These are phyloP conservation scores for Ogataea chonburiensis DNA, from an alignment of 805 yeast genomes.

Conservation along the genomic window DNA sequence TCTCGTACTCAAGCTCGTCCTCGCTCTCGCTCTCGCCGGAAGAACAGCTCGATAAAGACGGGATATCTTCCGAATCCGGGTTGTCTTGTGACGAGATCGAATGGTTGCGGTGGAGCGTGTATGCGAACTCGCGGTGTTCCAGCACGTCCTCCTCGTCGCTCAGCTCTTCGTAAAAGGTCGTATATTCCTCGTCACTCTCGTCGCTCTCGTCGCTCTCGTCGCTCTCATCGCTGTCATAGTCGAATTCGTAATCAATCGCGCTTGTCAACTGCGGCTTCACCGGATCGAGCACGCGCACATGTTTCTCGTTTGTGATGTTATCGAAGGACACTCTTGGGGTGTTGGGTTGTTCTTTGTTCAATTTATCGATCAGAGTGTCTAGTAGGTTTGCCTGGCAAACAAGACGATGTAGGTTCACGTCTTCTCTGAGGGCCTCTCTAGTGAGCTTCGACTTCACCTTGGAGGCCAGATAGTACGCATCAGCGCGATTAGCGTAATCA, in stretches of 20 bases:
- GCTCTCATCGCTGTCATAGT: slow-evolving; percentile 27
- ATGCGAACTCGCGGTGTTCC: slow-evolving; percentile 1
- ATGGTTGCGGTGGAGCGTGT: slow-evolving; percentile 3
- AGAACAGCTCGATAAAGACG: slow-evolving; percentile 30
- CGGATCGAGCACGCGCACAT: slow-evolving; percentile 20
- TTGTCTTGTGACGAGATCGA: slow-evolving; percentile 7
- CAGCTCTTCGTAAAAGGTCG: slow-evolving; percentile 15
- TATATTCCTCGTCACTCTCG: slow-evolving; percentile 31
- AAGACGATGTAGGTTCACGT: slow-evolving; percentile 54
- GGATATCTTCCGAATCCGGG: slow-evolving; percentile 21
- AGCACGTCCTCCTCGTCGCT: slow-evolving; percentile 27
- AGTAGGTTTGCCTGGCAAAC: slow-evolving; percentile 72
- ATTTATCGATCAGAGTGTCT: slow-evolving; percentile 59
- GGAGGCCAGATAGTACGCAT: slow-evolving; percentile 61
- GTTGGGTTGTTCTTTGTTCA: slow-evolving; percentile 26
- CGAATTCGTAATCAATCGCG: slow-evolving; percentile 13
- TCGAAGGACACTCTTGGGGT: slow-evolving; percentile 9
- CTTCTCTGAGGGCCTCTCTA: slow-evolving; percentile 56
- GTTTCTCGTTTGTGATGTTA: slow-evolving; percentile 19
- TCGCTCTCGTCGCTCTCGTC: slow-evolving; percentile 35
- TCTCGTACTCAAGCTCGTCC: slow-evolving; percentile 5
- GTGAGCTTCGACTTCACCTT: slow-evolving; percentile 64
- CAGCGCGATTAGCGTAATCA: slow-evolving; percentile 31
- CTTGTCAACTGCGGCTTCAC: slow-evolving; percentile 10
- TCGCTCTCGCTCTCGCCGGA: slow-evolving; percentile 31